A percentile compares a stretch with the other conserved stretches of the same genome.
Conservation (phyloP, 2,329 filamentous ascomycete species). For the Paecilomyces sp. region DNA sequence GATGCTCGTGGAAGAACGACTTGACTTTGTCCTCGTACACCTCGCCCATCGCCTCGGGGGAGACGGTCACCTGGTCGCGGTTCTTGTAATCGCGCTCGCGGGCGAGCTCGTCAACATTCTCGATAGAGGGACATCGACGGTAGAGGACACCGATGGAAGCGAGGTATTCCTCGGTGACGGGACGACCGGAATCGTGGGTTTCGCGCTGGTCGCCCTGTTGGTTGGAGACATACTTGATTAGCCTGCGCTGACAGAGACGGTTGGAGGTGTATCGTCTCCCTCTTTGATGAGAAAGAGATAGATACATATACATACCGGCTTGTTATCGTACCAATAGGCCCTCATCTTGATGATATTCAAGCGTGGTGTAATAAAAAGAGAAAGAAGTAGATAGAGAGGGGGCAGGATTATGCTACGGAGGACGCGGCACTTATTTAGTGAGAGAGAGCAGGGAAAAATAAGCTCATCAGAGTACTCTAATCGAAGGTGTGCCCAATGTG, state of each 20-base stretch:
- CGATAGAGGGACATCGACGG: conserved; percentile 57
- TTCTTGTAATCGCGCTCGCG: conserved; percentile 77
- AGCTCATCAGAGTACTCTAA: neutral
- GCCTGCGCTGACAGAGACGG: neutral
- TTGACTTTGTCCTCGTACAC: conserved; percentile 91
- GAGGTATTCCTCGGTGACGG: conserved; percentile 60
- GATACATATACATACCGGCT: conserved; percentile 40
- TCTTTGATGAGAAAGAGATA: neutral
- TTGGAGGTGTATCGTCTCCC: neutral
- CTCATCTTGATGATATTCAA: conserved; percentile 45
- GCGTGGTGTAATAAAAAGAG: neutral
- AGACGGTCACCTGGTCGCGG: conserved; percentile 87
- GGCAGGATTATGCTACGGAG: too few species aligned
- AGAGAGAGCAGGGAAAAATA: too few species aligned
- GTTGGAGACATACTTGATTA: conserved; percentile 9
- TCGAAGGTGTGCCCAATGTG: neutral
- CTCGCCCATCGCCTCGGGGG: conserved; percentile 74
- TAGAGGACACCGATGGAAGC: conserved; percentile 72
- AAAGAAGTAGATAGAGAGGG: too few species aligned
- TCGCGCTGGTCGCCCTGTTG: conserved; percentile 84
- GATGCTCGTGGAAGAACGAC: conserved; percentile 86
- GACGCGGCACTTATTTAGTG: too few species aligned
- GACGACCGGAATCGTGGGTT: conserved; percentile 75
- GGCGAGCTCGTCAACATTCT: conserved; percentile 68
- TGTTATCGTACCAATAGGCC: conserved; percentile 66